Evolutionary conservation across 2,329 filamentous ascomycete species (phyloP).

Genomic region (Penicillium oxalicum): DNA sequence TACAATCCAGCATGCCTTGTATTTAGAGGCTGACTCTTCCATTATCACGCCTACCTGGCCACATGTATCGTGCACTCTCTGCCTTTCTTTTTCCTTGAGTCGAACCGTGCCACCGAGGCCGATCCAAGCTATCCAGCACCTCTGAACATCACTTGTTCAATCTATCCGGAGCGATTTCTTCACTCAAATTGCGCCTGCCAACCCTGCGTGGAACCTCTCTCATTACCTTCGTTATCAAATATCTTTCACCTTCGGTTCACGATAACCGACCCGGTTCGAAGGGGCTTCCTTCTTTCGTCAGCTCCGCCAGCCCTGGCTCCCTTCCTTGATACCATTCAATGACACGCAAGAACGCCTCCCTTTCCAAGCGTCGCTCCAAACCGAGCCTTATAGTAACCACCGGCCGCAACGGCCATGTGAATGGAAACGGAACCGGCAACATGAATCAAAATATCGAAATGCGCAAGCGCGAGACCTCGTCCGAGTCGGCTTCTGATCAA

Average conservation of each 20-base stretch:
- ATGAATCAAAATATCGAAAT: constrained; percentile 45
- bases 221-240: background rate
- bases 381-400: constrained; percentile 34
- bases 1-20: constrained; percentile 12
- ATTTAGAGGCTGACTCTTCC: constrained; percentile 1
- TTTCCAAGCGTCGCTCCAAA: constrained; percentile 36
- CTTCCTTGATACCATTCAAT: constrained; percentile 20
- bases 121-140: constrained; percentile 1
- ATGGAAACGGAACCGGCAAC: constrained; percentile 14
- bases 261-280: background rate
- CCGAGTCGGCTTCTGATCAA: constrained; percentile 35
- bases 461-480: constrained; percentile 43
- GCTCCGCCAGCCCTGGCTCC: background rate
- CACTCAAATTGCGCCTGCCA: background rate
- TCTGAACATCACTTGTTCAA: background rate
- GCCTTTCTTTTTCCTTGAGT: background rate
- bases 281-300: background rate
- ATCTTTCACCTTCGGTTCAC: background rate
- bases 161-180: no score
- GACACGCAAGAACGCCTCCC: constrained; percentile 33
- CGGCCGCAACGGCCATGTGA: constrained; percentile 31
- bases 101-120: background rate
- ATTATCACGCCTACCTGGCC: constrained; percentile 2
- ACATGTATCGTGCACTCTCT: constrained; percentile 11
- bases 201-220: background rate